Conservation (phyloP, 148 eudicot species). For the Pharnaceum exiguum region DNA sequence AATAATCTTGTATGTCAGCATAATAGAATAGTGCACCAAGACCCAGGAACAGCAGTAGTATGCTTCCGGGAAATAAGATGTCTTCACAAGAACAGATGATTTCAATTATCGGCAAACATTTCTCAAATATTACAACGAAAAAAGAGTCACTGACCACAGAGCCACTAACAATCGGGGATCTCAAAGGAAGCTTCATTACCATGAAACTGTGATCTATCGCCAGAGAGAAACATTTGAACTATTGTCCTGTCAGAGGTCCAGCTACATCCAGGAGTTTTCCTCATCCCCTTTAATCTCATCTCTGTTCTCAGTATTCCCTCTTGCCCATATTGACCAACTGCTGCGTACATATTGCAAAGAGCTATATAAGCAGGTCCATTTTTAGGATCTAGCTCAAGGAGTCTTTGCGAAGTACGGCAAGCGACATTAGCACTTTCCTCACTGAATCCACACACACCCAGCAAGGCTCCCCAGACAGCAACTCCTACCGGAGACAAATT, state of each 20-base stretch:
- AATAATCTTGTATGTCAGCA: too few relatives aligned
- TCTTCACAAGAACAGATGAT: too few relatives aligned
- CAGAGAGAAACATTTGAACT: constrained; percentile 22
- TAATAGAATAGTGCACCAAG: too few relatives aligned
- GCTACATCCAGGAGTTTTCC: constrained; percentile 35
- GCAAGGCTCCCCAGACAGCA: constrained; percentile 36
- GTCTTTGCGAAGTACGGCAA: constrained; percentile 16
- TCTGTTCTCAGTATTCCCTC: constrained; percentile 23
- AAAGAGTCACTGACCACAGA: too few relatives aligned
- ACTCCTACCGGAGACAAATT: constrained; percentile 20
- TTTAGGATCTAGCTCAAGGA: constrained; percentile 29
- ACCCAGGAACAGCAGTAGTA: too few relatives aligned
- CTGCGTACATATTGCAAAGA: constrained; percentile 30
- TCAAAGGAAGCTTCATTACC: neutral
- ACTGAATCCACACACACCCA: constrained; percentile 38
- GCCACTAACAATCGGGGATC: neutral
- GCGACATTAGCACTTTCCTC: constrained; percentile 28
- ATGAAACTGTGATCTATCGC: constrained; percentile 14
- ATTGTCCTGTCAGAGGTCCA: constrained; percentile 24
- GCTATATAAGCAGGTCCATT: constrained; percentile 31
- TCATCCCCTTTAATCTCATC: constrained; percentile 28
- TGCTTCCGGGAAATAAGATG: too few relatives aligned
- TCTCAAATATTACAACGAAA: too few relatives aligned
- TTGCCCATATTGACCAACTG: constrained; percentile 23
- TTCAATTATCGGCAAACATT: too few relatives aligned